Evolutionary conservation across 2,329 filamentous ascomycete species (phyloP).

Genomic region (Hypoxylon sp.): DNA sequence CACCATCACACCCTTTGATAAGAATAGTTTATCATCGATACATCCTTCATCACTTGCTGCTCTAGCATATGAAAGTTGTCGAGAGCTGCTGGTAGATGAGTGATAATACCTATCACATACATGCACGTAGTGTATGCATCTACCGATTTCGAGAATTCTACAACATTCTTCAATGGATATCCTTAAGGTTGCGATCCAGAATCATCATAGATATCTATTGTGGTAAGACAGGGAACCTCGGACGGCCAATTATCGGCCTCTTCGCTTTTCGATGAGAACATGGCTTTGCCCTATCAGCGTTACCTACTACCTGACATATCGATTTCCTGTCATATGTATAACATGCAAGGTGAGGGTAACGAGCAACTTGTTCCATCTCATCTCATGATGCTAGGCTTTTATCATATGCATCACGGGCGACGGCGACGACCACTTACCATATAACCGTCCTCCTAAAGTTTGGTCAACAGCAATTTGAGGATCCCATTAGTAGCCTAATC

Average conservation of each 20-base stretch:
- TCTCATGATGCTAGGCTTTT: not conserved
- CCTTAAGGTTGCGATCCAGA: not conserved
- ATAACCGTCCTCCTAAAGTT: not conserved
- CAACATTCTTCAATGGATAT: slow-evolving; percentile 20
- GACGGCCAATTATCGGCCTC: slow-evolving; percentile 11
- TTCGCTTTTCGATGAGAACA: slow-evolving; percentile 1
- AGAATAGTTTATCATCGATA: not conserved
- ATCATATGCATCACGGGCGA: not conserved
- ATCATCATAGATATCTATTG: slow-evolving; percentile 15
- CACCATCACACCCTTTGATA: not conserved
- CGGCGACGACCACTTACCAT: not conserved
- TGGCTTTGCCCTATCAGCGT: slow-evolving; percentile 11
- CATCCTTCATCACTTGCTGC: not conserved
- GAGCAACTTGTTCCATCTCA: not conserved
- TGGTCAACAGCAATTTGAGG: not conserved
- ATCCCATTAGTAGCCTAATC: not conserved
- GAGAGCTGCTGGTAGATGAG: not conserved
- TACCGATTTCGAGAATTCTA: slow-evolving; percentile 4
- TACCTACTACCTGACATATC: slow-evolving; percentile 9
- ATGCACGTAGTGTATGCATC: not conserved
- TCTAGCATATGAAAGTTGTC: not conserved
- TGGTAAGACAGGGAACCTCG: slow-evolving; percentile 22
- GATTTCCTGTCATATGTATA: not conserved
- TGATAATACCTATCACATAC: not conserved
- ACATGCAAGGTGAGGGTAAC: not conserved